Evolutionary conservation across 2,329 filamentous ascomycete genomes (phyloP).

Genomic region (Zymoseptoria ardabiliae): DNA sequence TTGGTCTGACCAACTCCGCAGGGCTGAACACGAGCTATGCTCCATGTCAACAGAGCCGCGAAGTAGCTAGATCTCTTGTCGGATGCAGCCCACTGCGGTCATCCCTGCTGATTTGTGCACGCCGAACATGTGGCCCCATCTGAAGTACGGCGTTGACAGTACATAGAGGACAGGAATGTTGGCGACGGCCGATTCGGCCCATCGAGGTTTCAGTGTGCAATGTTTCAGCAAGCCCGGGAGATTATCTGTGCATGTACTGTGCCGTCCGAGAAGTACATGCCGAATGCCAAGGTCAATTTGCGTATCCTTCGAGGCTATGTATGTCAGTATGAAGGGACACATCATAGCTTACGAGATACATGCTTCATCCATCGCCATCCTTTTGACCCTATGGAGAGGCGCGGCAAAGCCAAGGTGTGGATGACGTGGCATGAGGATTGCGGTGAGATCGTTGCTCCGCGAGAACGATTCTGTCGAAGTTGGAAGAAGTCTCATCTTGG

Average conservation of each 20-base stretch:
- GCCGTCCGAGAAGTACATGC: neutral
- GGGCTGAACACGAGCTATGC: neutral
- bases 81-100: neutral
- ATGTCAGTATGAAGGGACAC: neutral
- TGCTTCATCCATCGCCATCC: neutral
- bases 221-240: neutral
- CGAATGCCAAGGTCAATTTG: neutral
- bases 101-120: neutral
- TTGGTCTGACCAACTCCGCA: neutral
- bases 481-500: neutral
- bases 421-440: neutral
- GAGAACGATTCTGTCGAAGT: neutral
- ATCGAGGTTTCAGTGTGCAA: neutral
- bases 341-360: neutral
- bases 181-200: neutral
- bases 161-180: neutral
- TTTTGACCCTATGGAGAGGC: neutral
- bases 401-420: neutral
- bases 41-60: neutral
- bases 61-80: neutral
- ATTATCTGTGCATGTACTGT: neutral
- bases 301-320: neutral
- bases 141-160: neutral
- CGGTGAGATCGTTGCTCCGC: neutral
- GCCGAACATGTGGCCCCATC: neutral